These are phyloP conservation scores for Aspergillus sp. DNA, from an alignment of 2,329 filamentous ascomycete species.

Conservation along the genomic window DNA sequence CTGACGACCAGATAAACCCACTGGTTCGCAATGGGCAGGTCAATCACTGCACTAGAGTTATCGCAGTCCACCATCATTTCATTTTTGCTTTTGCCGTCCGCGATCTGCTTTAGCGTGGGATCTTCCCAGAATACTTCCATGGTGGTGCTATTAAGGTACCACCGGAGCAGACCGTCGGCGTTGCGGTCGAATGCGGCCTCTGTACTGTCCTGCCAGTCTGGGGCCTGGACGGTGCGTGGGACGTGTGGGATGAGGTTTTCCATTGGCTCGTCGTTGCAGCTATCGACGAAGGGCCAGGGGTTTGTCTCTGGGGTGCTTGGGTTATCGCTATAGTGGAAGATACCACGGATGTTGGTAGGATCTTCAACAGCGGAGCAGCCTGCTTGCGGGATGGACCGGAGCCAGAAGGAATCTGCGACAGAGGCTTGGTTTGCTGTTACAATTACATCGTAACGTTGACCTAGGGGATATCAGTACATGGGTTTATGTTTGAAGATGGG, in stretches of 20 bases:
- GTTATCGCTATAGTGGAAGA: conserved; percentile 43
- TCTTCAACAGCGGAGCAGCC: conserved; percentile 45
- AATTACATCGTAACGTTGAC: conserved; percentile 43
- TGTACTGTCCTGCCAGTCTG: background rate
- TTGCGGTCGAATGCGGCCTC: background rate
- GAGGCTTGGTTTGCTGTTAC: conserved; percentile 27
- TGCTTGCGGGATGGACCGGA: conserved; percentile 47
- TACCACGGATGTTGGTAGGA: conserved; percentile 49
- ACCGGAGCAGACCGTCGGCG: conserved; percentile 27
- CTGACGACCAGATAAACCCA: conserved; percentile 31
- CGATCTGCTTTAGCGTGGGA: conserved; percentile 29
- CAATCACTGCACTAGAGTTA: conserved; percentile 23
- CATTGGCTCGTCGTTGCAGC: conserved; percentile 29
- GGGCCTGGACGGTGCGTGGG: conserved; percentile 11
- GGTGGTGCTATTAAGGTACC: conserved; percentile 34
- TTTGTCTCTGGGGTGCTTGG: conserved; percentile 20
- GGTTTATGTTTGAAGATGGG: background rate
- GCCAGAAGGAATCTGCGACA: conserved; percentile 30
- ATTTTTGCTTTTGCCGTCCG: conserved; percentile 12
- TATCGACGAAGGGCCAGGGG: conserved; percentile 19
- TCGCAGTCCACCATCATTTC: conserved; percentile 7
- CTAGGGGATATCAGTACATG: conserved; percentile 11
- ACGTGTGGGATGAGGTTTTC: conserved; percentile 27
- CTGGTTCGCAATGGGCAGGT: conserved; percentile 23
- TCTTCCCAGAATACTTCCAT: conserved; percentile 34